Conservation (phyloP, 768 basidiomycete species). For the Lactifluus piperatus region DNA sequence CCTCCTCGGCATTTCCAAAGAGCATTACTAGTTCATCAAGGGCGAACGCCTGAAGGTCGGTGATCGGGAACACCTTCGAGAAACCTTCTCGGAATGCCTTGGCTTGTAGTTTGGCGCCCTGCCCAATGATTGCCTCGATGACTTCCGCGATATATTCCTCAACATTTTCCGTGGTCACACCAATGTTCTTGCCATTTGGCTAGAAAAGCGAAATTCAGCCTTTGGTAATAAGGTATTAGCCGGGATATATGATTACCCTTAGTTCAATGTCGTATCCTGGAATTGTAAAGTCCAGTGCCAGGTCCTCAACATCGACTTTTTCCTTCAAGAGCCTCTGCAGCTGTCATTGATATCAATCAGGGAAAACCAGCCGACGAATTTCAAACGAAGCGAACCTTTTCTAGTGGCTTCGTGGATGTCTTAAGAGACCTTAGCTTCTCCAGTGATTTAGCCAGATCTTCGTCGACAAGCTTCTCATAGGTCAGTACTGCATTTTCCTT, state of each 20-base stretch:
- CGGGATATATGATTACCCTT: conserved; percentile 36
- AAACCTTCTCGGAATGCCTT: conserved; percentile 92
- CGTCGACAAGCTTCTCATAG: conserved; percentile 62
- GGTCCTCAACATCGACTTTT: conserved; percentile 68
- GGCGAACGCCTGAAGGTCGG: conserved; percentile 86
- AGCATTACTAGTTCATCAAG: conserved; percentile 93
- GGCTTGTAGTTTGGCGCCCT: conserved; percentile 69
- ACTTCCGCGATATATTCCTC: conserved; percentile 85
- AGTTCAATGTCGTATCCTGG: conserved; percentile 95
- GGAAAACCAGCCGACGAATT: not conserved
- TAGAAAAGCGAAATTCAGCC: conserved; percentile 26
- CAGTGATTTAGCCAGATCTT: conserved; percentile 78
- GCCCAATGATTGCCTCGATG: conserved; percentile 79
- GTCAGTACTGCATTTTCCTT: not conserved
- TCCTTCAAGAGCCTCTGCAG: conserved; percentile 38
- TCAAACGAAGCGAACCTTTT: conserved; percentile 31
- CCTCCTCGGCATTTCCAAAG: conserved; percentile 95
- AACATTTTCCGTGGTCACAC: conserved; percentile 82
- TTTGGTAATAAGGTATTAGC: not conserved
- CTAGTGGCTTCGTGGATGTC: conserved; percentile 25
- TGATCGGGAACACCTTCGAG: conserved; percentile 91
- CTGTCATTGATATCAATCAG: conserved; percentile 12
- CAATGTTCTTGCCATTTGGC: conserved; percentile 70
- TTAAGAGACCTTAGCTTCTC: conserved; percentile 68
- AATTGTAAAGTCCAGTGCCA: conserved; percentile 92